Evolutionary conservation across 306 rosid genomes (phyloP).

Genomic region (Fagus sylvatica): DNA sequence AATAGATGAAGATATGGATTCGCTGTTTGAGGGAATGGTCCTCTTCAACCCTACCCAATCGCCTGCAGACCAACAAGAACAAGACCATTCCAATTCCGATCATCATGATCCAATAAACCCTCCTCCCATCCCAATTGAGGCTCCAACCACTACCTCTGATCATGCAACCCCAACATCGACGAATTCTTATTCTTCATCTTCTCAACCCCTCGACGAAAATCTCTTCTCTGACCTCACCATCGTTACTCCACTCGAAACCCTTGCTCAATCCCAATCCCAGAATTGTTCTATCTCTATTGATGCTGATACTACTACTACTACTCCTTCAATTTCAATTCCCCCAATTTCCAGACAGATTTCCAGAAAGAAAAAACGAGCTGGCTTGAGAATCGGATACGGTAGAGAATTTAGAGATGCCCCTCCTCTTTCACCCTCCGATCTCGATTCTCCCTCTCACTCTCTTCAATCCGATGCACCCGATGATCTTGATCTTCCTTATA

Average conservation of each 20-base stretch:
- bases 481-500: too few species aligned
- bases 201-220: constrained; percentile 76
- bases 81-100: constrained; percentile 8
- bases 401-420: constrained; percentile 28
- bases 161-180: neutral
- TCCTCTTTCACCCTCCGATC: neutral
- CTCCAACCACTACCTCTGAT: neutral
- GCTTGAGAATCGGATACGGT: constrained; percentile 72
- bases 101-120: neutral
- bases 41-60: constrained; percentile 51
- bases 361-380: constrained; percentile 63
- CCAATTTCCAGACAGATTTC: constrained; percentile 36
- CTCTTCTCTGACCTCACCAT: constrained; percentile 80
- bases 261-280: constrained; percentile 22
- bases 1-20: constrained; percentile 57
- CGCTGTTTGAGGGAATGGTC: constrained; percentile 81
- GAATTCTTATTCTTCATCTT: constrained; percentile 13
- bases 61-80: constrained; percentile 22
- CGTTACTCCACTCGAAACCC: constrained; percentile 36
- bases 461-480: too few species aligned
- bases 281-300: neutral
- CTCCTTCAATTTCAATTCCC: neutral
- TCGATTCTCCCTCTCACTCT: neutral
- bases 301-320: constrained; percentile 5
- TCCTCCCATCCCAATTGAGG: constrained; percentile 19